Base-by-base conservation (phyloP, 2,329 filamentous ascomycete genomes). In the Cyanodermella asteris region DNA sequence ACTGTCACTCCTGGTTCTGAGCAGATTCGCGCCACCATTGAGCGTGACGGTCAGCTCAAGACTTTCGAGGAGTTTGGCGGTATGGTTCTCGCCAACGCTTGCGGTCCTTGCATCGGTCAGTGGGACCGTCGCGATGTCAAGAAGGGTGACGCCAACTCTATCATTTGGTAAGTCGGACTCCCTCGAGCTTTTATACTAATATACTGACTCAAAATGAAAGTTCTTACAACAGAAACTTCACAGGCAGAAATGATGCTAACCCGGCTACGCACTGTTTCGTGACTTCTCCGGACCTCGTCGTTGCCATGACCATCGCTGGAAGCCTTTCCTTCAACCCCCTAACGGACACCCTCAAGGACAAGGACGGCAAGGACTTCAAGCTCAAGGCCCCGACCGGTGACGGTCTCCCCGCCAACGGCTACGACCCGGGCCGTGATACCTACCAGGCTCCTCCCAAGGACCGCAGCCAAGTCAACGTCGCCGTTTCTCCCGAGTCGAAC, bases 171-270 rank as follows among this genome's bases (percentile, higher is more conserved):
- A n/a, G n/a, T n/a, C n/a, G n/a, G n/a, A n/a, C 18, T n/a, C n/a
- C n/a, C n/a, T n/a, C n/a, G n/a, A n/a, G n/a, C n/a, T n/a, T n/a
- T n/a, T n/a, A n/a, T n/a, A n/a, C n/a, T n/a, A n/a, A n/a, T n/a
- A n/a, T n/a, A n/a, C n/a, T n/a, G n/a, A n/a, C n/a, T n/a, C n/a
- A n/a, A n/a, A n/a, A n/a, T n/a, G n/a, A n/a, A n/a, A n/a, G n/a
- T 23, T 94, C 87, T 15, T 97, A 93, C 72, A 97, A 97, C 74
- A 81, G 87, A 56, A 94, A 97, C 71, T 94, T 97, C 62, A 94
- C 84, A 33, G 84, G 84, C 38, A 80, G 87, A 49, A 94, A 94
- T 53, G 82, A 91, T 40, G 81, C 77, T 38, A 94, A 91, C 64
- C 81, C 81, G 20, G 80, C 80, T 28, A 91, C 81, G 25, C 81